Base-by-base conservation (phyloP, 2,329 filamentous ascomycete genomes). In the Graphilbum ipis-grandicollis region DNA sequence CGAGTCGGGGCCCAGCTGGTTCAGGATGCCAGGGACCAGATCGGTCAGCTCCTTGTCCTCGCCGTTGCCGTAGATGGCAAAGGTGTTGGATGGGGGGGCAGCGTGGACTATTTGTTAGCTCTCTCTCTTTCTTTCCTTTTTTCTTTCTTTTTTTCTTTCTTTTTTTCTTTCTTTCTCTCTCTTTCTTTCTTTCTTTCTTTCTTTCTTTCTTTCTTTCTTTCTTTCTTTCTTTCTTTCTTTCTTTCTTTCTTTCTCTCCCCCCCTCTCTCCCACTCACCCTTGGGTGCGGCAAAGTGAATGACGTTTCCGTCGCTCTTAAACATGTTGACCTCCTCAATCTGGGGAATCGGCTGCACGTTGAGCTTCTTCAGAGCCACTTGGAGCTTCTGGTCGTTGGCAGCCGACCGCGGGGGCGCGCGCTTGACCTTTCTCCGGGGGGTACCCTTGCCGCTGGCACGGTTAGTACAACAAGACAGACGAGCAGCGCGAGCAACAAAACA, bases 301-400 rank as follows among this genome's bases (percentile, higher is more conserved):
- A 98, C 90, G 63, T 98, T 98, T 63, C 90, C 90, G 60, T 98
- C 90, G 59, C 82, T 80, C 81, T 98, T 98, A 79, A 98, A 98
- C 90, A 98, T 98, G 79, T 98, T 98, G 62, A 98, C 90, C 72
- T 98, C 90, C 77, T 98, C 90, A 54, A 98, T 98, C 49, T 82
- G 84, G 71, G 93, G 86, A 65, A 98, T 96, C 55, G 90, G 90
- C 75, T 98, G 90, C 42, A 93, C 88, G 66, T 96, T 96, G 62
- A 98, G 77, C 80, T 98, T 98, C 82, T 98, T 98, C 50, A 98
- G 74, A 45, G 84, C 69, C 44, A 79, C 75, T 70, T 98, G 90
- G 47, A 98, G 83, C 77, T 98, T 98, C 83, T 94, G 96, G 79
- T 98, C 90, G 60, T 98, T 90, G 62, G 82, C 84, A 58, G 80